phyloP scores from a whole-genome alignment of 164 flowering plant species.

The Brasenia schreberi region DNA sequence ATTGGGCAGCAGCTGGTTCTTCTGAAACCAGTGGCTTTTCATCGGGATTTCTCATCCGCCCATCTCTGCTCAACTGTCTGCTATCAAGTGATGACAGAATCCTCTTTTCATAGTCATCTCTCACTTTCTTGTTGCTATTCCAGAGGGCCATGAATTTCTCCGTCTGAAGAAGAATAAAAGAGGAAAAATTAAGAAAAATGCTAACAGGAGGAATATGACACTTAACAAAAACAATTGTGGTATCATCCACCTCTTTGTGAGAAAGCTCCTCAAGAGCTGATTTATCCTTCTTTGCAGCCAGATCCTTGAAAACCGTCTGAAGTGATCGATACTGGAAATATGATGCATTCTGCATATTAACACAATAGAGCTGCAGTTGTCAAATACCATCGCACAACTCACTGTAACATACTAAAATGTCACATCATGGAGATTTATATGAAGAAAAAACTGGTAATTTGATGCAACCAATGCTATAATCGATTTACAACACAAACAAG shows the following conservation, averaged over 20 bases:
- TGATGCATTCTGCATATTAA: slow-evolving; percentile 42
- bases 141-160: slow-evolving; percentile 69
- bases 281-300: slow-evolving; percentile 69
- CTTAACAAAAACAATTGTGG: neutral
- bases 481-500: neutral
- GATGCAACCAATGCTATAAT: too few species aligned
- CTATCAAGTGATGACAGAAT: slow-evolving; percentile 57
- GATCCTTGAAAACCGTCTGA: slow-evolving; percentile 43
- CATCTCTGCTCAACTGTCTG: slow-evolving; percentile 75
- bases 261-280: slow-evolving; percentile 47
- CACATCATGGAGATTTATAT: neutral
- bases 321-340: slow-evolving; percentile 44
- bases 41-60: slow-evolving; percentile 70
- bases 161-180: slow-evolving; percentile 24
- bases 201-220: neutral
- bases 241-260: slow-evolving; percentile 34
- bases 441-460: neutral
- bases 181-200: too few species aligned
- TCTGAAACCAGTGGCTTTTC: slow-evolving; percentile 57
- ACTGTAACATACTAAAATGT: neutral
- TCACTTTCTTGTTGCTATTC: slow-evolving; percentile 48
- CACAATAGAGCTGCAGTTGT: neutral
- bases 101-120: slow-evolving; percentile 79
- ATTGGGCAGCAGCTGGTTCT: slow-evolving; percentile 19
- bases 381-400: too few species aligned